A percentile compares a stretch with the other conserved stretches of the same genome.
Conservation (phyloP, 345 rosid genomes). For the Acer negundo region DNA sequence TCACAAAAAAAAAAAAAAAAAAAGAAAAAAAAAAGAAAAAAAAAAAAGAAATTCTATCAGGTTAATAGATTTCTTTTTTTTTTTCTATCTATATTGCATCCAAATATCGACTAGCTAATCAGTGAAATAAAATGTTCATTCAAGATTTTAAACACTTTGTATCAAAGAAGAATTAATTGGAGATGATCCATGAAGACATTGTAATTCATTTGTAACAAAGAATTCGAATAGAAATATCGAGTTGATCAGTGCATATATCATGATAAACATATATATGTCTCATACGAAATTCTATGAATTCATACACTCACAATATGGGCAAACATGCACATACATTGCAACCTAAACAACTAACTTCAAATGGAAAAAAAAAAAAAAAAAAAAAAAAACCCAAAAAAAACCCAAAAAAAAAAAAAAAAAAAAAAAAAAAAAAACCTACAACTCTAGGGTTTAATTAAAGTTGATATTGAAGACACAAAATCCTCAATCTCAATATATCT, state of each 20-base stretch:
- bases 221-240: constrained; percentile 10
- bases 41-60: too few species aligned
- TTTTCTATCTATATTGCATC: too few species aligned
- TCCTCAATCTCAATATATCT: constrained; percentile 15
- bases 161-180: background rate
- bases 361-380: background rate
- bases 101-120: too few species aligned
- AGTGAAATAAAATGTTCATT: too few species aligned
- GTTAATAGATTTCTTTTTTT: too few species aligned
- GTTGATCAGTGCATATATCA: constrained; percentile 17
- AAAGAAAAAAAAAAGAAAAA: too few species aligned
- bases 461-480: constrained; percentile 12
- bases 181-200: background rate
- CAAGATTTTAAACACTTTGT: background rate
- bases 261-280: constrained; percentile 8
- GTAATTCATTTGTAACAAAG: background rate
- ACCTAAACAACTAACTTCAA: constrained; percentile 12
- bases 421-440: constrained; percentile 11
- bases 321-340: constrained; percentile 28
- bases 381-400: background rate
- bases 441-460: constrained; percentile 41
- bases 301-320: constrained; percentile 26
- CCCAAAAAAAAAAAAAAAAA: background rate
- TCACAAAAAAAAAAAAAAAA: too few species aligned
- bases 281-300: constrained; percentile 24